Conservation (phyloP, 73 alveolate species). For the Blepharisma japonicum region DNA sequence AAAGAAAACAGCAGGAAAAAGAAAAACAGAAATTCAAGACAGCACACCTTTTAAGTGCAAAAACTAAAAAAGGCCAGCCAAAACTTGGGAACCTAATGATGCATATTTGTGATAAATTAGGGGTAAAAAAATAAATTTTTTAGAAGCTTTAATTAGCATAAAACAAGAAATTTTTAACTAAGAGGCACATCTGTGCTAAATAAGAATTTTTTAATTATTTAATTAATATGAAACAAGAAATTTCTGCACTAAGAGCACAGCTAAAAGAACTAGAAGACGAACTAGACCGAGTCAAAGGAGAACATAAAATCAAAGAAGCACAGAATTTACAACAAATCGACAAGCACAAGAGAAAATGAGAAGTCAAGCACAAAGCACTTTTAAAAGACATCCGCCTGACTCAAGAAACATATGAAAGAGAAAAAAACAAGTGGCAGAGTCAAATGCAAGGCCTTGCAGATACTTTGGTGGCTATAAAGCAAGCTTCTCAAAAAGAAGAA, state of each 20-base stretch:
- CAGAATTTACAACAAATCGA: neutral
- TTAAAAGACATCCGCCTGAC: neutral
- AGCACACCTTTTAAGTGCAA: too few species aligned
- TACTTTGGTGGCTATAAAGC: neutral
- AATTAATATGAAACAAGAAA: conserved; percentile 18
- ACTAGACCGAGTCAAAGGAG: conserved; percentile 4
- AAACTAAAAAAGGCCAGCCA: too few species aligned
- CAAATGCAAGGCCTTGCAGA: conserved; percentile 9
- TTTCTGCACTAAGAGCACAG: neutral
- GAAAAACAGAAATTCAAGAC: too few species aligned
- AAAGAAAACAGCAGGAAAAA: too few species aligned
- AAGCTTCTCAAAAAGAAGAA: neutral
- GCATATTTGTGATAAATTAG: too few species aligned
- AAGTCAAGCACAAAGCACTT: neutral
- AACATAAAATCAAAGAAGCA: neutral
- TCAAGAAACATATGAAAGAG: conserved; percentile 21
- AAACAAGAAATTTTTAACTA: too few species aligned
- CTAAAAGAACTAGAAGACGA: conserved; percentile 4
- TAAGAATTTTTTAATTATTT: too few species aligned
- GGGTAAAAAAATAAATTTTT: too few species aligned
- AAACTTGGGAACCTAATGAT: too few species aligned
- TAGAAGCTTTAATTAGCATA: too few species aligned
- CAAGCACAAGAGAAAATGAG: conserved; percentile 16
- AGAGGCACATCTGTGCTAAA: too few species aligned
- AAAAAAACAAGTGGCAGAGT: neutral